phyloP scores from a whole-genome alignment of 108 stramenopile species.

The Epithemia pelagica region DNA sequence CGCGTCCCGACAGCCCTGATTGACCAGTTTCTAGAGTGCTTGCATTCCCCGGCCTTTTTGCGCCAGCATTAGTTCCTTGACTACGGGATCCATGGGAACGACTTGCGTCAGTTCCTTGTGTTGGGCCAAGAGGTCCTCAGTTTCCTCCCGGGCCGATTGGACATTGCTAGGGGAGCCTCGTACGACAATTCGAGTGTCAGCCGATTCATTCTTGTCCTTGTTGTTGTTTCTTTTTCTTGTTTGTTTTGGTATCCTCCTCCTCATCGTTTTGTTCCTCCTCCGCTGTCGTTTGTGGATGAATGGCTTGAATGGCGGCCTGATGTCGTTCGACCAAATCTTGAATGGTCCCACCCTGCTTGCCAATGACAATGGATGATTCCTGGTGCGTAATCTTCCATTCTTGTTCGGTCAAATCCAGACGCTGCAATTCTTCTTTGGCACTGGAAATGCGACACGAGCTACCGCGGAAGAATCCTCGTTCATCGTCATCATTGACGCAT shows the following conservation, averaged over 20 bases:
- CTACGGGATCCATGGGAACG: slow-evolving; percentile 21
- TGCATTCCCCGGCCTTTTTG: slow-evolving; percentile 35
- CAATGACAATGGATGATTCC: slow-evolving; percentile 30
- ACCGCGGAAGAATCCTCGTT: too few species aligned
- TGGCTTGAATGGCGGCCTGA: slow-evolving; percentile 33
- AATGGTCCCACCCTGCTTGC: slow-evolving; percentile 44
- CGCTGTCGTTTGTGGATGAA: too few species aligned
- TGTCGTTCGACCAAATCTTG: slow-evolving; percentile 25
- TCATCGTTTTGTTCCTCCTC: too few species aligned
- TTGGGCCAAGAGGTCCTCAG: slow-evolving; percentile 30
- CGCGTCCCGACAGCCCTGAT: slow-evolving; percentile 4
- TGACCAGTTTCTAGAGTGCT: slow-evolving; percentile 33
- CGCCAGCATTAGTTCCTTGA: slow-evolving; percentile 33
- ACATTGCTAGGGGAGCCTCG: slow-evolving; percentile 28
- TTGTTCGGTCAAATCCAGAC: slow-evolving; percentile 10
- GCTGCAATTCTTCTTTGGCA: slow-evolving; percentile 22
- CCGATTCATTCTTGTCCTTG: too few species aligned
- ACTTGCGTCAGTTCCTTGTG: slow-evolving; percentile 30
- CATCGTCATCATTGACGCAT: too few species aligned
- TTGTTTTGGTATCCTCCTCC: too few species aligned
- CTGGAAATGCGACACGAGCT: slow-evolving; percentile 12
- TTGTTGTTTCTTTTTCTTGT: too few species aligned
- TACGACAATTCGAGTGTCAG: slow-evolving; percentile 16
- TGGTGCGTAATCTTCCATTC: slow-evolving; percentile 9
- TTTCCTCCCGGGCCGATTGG: slow-evolving; percentile 30